phyloP scores from a whole-genome alignment of 192 early-diverging fungal species.

The Backusella morwellensis region DNA sequence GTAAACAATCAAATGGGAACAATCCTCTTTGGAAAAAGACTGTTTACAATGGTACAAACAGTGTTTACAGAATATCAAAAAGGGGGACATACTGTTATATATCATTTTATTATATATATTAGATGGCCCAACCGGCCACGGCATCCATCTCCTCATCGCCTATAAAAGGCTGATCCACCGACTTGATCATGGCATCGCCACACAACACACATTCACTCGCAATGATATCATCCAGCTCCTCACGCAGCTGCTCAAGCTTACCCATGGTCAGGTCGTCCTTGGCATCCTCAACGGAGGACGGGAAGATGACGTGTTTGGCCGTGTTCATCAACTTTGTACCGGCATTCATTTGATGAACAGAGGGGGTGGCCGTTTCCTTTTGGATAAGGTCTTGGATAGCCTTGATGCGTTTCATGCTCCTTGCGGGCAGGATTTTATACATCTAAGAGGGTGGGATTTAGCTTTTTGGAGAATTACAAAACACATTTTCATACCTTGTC shows the following conservation, averaged over 20 bases:
- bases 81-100: too few species aligned
- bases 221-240: constrained; percentile 76
- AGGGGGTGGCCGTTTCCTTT: constrained; percentile 20
- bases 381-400: neutral
- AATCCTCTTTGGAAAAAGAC: too few species aligned
- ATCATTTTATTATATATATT: constrained; percentile 13
- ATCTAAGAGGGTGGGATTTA: neutral
- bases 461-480: neutral
- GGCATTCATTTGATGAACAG: constrained; percentile 17
- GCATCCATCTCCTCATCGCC: constrained; percentile 49
- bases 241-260: constrained; percentile 46
- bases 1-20: too few species aligned
- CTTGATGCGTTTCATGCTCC: constrained; percentile 5
- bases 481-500: constrained; percentile 46
- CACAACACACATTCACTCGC: constrained; percentile 93
- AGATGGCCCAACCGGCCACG: constrained; percentile 63
- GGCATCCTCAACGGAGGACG: constrained; percentile 8
- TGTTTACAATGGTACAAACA: too few species aligned
- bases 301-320: constrained; percentile 47
- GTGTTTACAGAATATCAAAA: too few species aligned
- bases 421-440: constrained; percentile 10
- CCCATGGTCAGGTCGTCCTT: constrained; percentile 42
- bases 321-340: constrained; percentile 25
- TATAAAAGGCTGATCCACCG: constrained; percentile 81
- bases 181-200: constrained; percentile 93